Evolutionary conservation across 805 yeast genomes (phyloP), one percentile per base, ranked within the genome.

Genomic region (Candida anglica): DNA sequence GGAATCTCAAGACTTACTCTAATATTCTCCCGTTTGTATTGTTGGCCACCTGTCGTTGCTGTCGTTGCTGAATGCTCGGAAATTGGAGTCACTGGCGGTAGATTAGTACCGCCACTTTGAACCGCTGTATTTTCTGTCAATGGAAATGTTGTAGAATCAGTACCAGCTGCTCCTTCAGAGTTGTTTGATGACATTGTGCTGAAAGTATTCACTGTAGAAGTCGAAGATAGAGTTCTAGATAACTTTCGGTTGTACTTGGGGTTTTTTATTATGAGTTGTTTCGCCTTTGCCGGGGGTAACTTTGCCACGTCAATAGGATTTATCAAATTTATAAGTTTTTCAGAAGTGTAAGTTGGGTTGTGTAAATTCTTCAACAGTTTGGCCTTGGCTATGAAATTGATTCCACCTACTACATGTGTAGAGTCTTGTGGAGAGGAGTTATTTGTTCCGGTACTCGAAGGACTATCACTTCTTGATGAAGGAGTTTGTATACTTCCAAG

Each of bases 231-330:
- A 3, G 66, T 62, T 37, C 66, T 43, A 13, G 63, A 53, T 7
- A 60, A 46, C 32, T 47, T 52, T 22, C 35, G 41, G 24, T 42
- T 46, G 18, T 31, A 29, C 16, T 63, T 40, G 0, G 82, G 75
- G 17, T 79, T 74, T 42, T 75, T 79, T 32, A 88, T 70, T 5
- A 74, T 71, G 10, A 88, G 70, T 25, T 74, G 59, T 44, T 82
- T 82, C 0, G 85, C 79, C 38, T 76, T 80, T 6, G 89, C 78
- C 11, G 75, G 70, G 10, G 87, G 81, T 37, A 84, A 69, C 14
- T 62, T 55, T 1, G 83, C 63, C 3, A 88, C 82, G 53, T 88
- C 88, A 14, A 85, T 72, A 2, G 95, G 95, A 39, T 78, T 81
- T 4, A 82, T 60, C 9, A 87, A 66, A 29, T 75, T 69, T 19